phyloP scores from a whole-genome alignment of 1,139 yeast species.

The Pichia sp. region DNA sequence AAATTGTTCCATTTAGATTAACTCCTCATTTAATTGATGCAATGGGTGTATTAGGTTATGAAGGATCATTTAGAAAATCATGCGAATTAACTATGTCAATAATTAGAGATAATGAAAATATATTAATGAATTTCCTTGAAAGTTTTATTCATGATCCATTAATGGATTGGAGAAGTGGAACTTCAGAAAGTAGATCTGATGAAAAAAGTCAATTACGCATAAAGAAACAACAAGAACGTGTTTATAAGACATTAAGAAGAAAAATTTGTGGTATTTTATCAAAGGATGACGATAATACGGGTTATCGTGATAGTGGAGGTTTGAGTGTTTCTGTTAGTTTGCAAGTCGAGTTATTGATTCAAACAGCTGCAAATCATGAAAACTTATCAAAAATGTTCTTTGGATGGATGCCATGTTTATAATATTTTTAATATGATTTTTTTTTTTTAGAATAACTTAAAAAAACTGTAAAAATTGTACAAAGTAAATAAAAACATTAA shows the following conservation, averaged over 20 bases:
- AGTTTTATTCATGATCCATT: conserved; percentile 91
- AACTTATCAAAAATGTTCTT: conserved; percentile 81
- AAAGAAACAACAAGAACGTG: conserved; percentile 33
- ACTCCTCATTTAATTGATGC: conserved; percentile 90
- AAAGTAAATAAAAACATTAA: not conserved
- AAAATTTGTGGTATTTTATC: conserved; percentile 83
- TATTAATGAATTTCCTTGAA: conserved; percentile 85
- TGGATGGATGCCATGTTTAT: conserved; percentile 73
- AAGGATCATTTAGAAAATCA: conserved; percentile 79
- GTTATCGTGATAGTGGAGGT: conserved; percentile 38
- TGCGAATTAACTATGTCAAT: conserved; percentile 79
- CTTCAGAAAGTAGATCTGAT: conserved; percentile 12
- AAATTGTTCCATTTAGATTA: conserved; percentile 86
- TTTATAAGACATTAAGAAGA: conserved; percentile 67
- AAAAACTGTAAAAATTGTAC: not conserved
- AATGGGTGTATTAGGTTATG: conserved; percentile 83
- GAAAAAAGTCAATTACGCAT: conserved; percentile 38
- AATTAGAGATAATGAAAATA: conserved; percentile 76
- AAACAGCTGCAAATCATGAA: conserved; percentile 70
- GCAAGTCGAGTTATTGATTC: conserved; percentile 84
- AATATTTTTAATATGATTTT: not conserved
- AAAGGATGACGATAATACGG: conserved; percentile 43
- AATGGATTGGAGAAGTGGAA: conserved; percentile 51
- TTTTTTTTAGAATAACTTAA: not conserved
- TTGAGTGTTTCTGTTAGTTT: conserved; percentile 87